phyloP scores from a whole-genome alignment of 2,329 filamentous ascomycete genomes.

The Claviceps humidiphila region DNA sequence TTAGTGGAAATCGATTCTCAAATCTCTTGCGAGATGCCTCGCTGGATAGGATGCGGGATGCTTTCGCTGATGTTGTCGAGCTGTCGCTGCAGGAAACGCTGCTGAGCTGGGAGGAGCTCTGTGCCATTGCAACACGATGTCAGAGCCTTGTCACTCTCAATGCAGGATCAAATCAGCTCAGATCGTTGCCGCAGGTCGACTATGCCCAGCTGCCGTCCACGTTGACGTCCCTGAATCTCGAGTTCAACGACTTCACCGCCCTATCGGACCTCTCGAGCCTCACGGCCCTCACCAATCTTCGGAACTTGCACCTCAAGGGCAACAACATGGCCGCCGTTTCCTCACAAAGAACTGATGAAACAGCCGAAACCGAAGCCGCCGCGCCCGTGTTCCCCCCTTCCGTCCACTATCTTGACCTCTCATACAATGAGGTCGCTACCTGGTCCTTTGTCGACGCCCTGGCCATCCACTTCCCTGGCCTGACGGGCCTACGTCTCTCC shows the following conservation, averaged over 20 bases:
- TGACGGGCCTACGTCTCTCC: constrained; percentile 63
- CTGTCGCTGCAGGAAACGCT: constrained; percentile 56
- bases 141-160: constrained; percentile 35
- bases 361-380: constrained; percentile 20
- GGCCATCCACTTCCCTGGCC: constrained; percentile 52
- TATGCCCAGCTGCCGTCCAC: constrained; percentile 30
- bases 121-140: constrained; percentile 40
- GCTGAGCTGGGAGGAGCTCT: constrained; percentile 52
- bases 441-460: constrained; percentile 69
- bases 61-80: constrained; percentile 40
- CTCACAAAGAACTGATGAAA: constrained; percentile 7
- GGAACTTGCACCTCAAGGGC: constrained; percentile 58
- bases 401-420: constrained; percentile 57
- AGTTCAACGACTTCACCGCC: constrained; percentile 55
- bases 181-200: constrained; percentile 30
- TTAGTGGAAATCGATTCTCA: constrained; percentile 61
- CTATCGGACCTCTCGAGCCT: constrained; percentile 46
- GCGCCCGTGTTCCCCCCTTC: constrained; percentile 37
- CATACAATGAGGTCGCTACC: constrained; percentile 52
- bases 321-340: constrained; percentile 49
- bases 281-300: constrained; percentile 34
- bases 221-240: constrained; percentile 52
- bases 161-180: constrained; percentile 45
- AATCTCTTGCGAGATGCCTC: constrained; percentile 23
- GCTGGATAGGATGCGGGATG: constrained; percentile 20